Base-by-base conservation (phyloP, 345 rosid genomes). In the Gossypium stocksii region DNA sequence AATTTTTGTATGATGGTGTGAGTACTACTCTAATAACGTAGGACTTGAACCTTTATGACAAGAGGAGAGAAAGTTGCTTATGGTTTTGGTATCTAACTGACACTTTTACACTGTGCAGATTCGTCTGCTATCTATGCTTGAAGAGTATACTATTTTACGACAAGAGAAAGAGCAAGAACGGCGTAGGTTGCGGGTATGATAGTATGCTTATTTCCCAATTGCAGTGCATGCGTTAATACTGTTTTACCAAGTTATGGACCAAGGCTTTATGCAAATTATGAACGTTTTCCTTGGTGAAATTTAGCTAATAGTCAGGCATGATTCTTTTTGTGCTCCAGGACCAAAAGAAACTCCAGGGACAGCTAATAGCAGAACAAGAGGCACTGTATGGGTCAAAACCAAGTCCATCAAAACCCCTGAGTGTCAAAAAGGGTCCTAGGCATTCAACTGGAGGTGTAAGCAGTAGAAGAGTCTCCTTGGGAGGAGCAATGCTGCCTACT, bases 291-390 rank as follows among this genome's bases (percentile, higher is more conserved):
- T 58, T 19, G 38, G 8, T 44, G 51, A 34, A 57, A 71, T 7
- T 57, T 13, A 53, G 51, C 19, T 57, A 58, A 22, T 20, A 16
- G 45, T 22, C 14, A 22, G 52, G 45, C 45, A 46, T 41, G 23
- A 57, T 51, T 74, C 58, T 61, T 46, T 69, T 46, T 76, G 64
- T 66, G 73, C 44, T 79, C 71, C 83, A 96, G 99, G 98, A 96
- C 78, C 98, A 96, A 67, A 96, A 96, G 93, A 96, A 96, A 85
- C 86, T 95, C 69, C 97, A 95, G 80, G 99, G 92, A 61, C 99
- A 93, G 76, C 85, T 91, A 48, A 91, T 91, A 58, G 92, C 97
- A 54, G 99, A 93, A 74, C 98, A 93, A 79, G 98, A 93, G 74
- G 97, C 84, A 11, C 93, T 93, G 54, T 96, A 90, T 61, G 99